Evolutionary conservation across 805 yeast species (phyloP).

Genomic region (Yarrowia sp.): DNA sequence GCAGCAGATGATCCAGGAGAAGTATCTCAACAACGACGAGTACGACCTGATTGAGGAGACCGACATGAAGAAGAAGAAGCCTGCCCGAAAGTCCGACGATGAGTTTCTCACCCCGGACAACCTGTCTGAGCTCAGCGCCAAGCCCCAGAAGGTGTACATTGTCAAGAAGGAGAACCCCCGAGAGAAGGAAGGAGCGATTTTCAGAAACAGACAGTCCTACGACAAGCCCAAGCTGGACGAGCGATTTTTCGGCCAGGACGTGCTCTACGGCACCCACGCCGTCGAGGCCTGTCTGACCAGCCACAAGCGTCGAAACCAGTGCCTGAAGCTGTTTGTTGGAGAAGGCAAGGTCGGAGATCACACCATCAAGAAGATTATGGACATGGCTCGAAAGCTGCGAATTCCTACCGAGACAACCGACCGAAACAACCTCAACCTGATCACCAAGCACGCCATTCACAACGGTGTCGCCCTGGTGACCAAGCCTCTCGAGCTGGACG

Average conservation of each 20-base stretch:
- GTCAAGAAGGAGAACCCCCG: constrained; percentile 26
- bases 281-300: constrained; percentile 3
- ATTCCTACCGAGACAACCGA: constrained; percentile 40
- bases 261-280: constrained; percentile 24
- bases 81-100: not conserved
- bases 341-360: not conserved
- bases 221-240: constrained; percentile 12
- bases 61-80: not conserved
- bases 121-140: not conserved
- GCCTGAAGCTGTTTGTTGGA: not conserved
- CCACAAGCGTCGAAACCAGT: constrained; percentile 24
- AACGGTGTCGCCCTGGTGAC: constrained; percentile 77
- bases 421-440: constrained; percentile 51
- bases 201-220: constrained; percentile 16
- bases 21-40: constrained; percentile 13
- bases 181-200: constrained; percentile 6
- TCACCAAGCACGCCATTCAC: constrained; percentile 70
- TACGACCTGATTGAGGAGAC: constrained; percentile 3
- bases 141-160: constrained; percentile 15
- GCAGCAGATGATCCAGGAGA: constrained; percentile 14
- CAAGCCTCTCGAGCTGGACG: constrained; percentile 47
- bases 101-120: constrained; percentile 1
- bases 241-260: constrained; percentile 20
- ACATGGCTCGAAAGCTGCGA: constrained; percentile 46
- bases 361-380: constrained; percentile 43